These are phyloP conservation scores for Aspergillus niger DNA, from an alignment of 2,329 filamentous ascomycete species.

Conservation along the genomic window DNA sequence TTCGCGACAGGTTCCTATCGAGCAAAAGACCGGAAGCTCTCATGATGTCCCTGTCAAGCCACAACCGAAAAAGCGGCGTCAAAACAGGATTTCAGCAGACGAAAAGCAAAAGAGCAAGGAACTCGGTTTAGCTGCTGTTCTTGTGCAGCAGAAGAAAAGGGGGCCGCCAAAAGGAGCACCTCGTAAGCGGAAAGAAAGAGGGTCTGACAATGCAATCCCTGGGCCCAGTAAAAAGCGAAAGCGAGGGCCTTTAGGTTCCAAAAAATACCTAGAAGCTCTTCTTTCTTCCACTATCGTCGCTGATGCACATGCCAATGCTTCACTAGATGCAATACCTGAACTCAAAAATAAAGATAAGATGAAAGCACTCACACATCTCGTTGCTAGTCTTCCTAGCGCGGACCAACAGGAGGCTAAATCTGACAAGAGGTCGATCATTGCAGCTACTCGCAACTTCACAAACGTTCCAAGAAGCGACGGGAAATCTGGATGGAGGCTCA, in stretches of 20 bases:
- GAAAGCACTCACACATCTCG: constrained; percentile 35
- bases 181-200: constrained; percentile 1
- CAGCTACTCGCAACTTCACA: constrained; percentile 34
- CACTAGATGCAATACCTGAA: constrained; percentile 24
- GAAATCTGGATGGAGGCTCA: constrained; percentile 35
- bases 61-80: not conserved
- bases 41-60: no score
- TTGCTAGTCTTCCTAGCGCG: constrained; percentile 33
- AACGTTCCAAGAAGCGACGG: constrained; percentile 29
- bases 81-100: constrained; percentile 17
- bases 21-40: not conserved
- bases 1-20: not conserved
- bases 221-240: constrained; percentile 4
- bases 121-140: constrained; percentile 15
- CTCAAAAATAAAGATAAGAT: constrained; percentile 28
- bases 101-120: constrained; percentile 19
- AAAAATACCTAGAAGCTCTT: constrained; percentile 26
- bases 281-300: constrained; percentile 24
- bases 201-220: not conserved
- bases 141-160: constrained; percentile 1
- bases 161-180: not conserved
- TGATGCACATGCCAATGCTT: constrained; percentile 31
- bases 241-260: not conserved
- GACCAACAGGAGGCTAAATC: constrained; percentile 25
- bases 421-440: constrained; percentile 29